Evolutionary conservation across 768 basidiomycete species (phyloP).

Genomic region (Boletellus ananas): DNA sequence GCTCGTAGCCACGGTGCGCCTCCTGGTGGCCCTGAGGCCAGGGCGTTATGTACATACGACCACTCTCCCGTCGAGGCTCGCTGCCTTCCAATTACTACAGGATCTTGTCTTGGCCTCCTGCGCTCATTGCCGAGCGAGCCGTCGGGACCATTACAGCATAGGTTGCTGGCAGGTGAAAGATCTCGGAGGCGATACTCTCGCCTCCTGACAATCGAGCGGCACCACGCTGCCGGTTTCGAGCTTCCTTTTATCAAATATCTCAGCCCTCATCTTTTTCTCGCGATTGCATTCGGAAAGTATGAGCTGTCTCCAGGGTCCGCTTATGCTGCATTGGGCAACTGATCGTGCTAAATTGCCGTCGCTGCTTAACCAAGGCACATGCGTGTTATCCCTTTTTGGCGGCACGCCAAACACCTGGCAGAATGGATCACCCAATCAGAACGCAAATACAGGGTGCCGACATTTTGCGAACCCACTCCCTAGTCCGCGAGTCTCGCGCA

Average conservation of each 20-base stretch:
- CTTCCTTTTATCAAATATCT: slow-evolving; percentile 27
- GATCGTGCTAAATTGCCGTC: slow-evolving; percentile 28
- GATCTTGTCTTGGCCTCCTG: slow-evolving; percentile 16
- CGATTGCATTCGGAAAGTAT: slow-evolving; percentile 21
- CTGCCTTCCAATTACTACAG: too few species aligned
- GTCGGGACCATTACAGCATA: slow-evolving; percentile 31
- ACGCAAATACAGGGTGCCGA: slow-evolving; percentile 20
- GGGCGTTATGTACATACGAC: too few species aligned
- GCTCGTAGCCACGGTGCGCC: too few species aligned
- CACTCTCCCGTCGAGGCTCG: too few species aligned
- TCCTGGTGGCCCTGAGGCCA: too few species aligned
- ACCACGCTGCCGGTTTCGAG: slow-evolving; percentile 28
- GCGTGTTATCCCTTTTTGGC: slow-evolving; percentile 17
- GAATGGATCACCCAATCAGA: slow-evolving; percentile 25
- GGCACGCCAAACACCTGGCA: slow-evolving; percentile 9
- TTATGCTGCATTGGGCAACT: slow-evolving; percentile 22
- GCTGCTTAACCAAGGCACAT: slow-evolving; percentile 17
- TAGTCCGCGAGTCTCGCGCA: slow-evolving; percentile 22
- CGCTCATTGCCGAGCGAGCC: slow-evolving; percentile 25
- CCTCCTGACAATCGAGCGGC: slow-evolving; percentile 32
- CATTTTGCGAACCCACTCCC: slow-evolving; percentile 14
- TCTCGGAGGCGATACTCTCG: slow-evolving; percentile 33
- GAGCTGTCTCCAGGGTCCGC: slow-evolving; percentile 33
- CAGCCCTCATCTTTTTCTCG: slow-evolving; percentile 28
- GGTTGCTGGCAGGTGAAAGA: slow-evolving; percentile 28